Evolutionary conservation across 352 stramenopile genomes (phyloP).

Genomic region (Pythium volutum): DNA sequence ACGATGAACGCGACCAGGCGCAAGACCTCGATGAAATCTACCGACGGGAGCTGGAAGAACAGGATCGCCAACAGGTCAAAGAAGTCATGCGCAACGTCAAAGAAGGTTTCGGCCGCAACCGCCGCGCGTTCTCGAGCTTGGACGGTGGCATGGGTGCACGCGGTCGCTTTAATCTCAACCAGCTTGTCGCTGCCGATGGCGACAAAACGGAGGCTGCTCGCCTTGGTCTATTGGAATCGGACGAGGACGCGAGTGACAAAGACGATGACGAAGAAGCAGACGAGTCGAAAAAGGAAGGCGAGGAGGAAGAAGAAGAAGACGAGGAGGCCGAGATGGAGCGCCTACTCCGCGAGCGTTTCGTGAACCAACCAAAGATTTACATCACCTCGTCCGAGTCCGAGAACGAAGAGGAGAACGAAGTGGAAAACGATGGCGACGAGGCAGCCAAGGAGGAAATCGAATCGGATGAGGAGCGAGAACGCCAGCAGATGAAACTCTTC

Average conservation of each 20-base stretch:
- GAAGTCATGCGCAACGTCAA: slow-evolving; percentile 89
- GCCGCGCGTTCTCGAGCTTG: slow-evolving; percentile 62
- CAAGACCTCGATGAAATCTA: slow-evolving; percentile 75
- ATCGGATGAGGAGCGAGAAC: slow-evolving; percentile 78
- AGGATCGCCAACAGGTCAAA: slow-evolving; percentile 70
- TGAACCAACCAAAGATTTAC: slow-evolving; percentile 83
- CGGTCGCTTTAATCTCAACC: slow-evolving; percentile 80
- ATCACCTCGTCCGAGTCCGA: slow-evolving; percentile 85
- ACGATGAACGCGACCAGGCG: slow-evolving; percentile 68
- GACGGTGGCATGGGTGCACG: slow-evolving; percentile 51
- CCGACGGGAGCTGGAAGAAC: slow-evolving; percentile 60
- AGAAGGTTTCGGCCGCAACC: slow-evolving; percentile 83
- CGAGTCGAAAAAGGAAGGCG: slow-evolving; percentile 35
- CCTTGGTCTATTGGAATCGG: slow-evolving; percentile 72
- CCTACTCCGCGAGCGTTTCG: slow-evolving; percentile 62
- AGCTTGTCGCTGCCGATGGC: slow-evolving; percentile 78
- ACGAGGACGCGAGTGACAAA: slow-evolving; percentile 69
- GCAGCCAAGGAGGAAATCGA: slow-evolving; percentile 50
- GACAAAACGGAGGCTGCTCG: slow-evolving; percentile 74
- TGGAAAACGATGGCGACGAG: slow-evolving; percentile 52
- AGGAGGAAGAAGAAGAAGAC: slow-evolving; percentile 51
- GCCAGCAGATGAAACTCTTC: slow-evolving; percentile 85
- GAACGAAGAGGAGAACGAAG: slow-evolving; percentile 54
- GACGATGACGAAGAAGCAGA: slow-evolving; percentile 42
- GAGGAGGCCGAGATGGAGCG: slow-evolving; percentile 85